Conservation (phyloP, 345 rosid species). For the Carallia brachiata region DNA sequence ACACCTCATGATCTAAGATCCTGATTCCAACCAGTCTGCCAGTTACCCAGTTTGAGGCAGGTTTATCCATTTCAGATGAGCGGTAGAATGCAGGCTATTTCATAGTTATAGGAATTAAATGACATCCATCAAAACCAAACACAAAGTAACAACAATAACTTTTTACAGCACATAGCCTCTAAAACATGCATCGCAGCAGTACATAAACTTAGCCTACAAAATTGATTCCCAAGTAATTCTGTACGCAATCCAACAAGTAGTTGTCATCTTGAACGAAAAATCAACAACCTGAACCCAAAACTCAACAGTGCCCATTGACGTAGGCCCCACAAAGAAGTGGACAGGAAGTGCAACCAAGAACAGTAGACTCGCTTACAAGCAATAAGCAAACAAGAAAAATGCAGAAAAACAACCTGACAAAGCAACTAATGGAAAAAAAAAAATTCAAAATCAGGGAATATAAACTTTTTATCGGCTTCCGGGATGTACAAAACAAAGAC, state of each 20-base stretch:
- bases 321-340: no score
- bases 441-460: neutral
- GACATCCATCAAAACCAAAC: neutral
- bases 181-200: neutral
- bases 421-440: neutral
- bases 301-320: no score
- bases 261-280: neutral
- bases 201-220: neutral
- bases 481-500: neutral
- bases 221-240: neutral
- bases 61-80: no score
- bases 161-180: neutral
- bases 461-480: no score
- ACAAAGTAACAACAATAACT: neutral
- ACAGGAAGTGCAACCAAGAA: no score
- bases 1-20: no score
- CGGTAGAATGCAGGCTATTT: no score
- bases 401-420: neutral
- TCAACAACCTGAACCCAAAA: no score
- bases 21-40: no score
- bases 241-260: neutral
- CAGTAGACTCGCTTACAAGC: neutral
- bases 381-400: neutral
- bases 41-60: no score
- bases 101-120: neutral